Evolutionary conservation across 805 yeast species (phyloP).

Genomic region (Metahyphopichia silvanorum): DNA sequence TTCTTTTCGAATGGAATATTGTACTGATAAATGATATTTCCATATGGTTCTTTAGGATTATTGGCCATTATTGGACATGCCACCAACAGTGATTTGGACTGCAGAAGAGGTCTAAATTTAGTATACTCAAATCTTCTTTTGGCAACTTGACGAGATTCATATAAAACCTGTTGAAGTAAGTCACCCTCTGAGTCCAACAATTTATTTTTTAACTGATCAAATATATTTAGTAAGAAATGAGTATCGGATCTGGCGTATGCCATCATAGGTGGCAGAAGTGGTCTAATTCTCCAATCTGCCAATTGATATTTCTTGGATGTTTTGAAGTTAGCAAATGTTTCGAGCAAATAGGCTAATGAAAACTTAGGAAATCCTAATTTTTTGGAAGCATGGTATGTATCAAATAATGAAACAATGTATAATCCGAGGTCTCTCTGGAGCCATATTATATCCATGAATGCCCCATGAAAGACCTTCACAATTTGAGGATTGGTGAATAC

Average conservation of each 20-base stretch:
- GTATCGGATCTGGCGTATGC: slow-evolving; percentile 94
- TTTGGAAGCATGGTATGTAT: slow-evolving; percentile 87
- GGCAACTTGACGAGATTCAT: slow-evolving; percentile 77
- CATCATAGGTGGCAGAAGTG: slow-evolving; percentile 69
- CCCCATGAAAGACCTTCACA: slow-evolving; percentile 92
- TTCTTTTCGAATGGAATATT: slow-evolving; percentile 55
- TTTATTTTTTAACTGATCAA: slow-evolving; percentile 65
- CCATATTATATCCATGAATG: slow-evolving; percentile 96
- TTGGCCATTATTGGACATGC: slow-evolving; percentile 45
- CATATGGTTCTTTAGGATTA: slow-evolving; percentile 66
- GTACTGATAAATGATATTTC: slow-evolving; percentile 56
- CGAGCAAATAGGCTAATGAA: slow-evolving; percentile 81
- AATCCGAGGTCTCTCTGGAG: slow-evolving; percentile 92
- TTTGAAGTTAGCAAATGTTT: slow-evolving; percentile 73
- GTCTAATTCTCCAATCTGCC: slow-evolving; percentile 95
- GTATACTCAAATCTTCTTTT: slow-evolving; percentile 78
- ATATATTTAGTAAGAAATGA: slow-evolving; percentile 81
- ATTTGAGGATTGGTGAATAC: slow-evolving; percentile 80
- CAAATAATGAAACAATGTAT: slow-evolving; percentile 85
- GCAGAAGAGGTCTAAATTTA: slow-evolving; percentile 49
- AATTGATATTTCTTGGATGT: slow-evolving; percentile 93
- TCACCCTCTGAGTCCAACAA: slow-evolving; percentile 44
- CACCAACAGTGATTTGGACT: slow-evolving; percentile 18
- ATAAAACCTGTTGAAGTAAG: slow-evolving; percentile 52
- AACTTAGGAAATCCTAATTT: slow-evolving; percentile 76